Conservation (phyloP, 2,329 filamentous ascomycete species). For the Ophiostoma ulmi region DNA sequence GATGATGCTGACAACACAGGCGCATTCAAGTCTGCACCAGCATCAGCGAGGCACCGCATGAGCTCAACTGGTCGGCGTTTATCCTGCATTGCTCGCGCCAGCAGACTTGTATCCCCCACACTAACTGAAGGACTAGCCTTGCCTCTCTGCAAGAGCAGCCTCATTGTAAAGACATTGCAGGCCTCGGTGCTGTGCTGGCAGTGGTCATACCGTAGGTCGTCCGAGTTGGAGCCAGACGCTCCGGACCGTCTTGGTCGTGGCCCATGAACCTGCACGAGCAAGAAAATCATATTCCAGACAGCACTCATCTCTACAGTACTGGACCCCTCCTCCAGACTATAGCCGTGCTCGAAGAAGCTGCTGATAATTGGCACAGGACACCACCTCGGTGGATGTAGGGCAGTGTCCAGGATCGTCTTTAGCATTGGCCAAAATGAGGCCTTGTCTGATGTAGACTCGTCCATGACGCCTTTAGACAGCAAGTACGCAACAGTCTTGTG, state of each 20-base stretch:
- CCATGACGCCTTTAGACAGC: background rate
- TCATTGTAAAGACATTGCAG: constrained; percentile 19
- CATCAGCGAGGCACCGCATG: constrained; percentile 21
- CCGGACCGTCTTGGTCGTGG: background rate
- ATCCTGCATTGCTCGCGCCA: constrained; percentile 20
- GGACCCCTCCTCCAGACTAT: background rate
- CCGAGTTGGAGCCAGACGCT: background rate
- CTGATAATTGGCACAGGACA: constrained; percentile 22
- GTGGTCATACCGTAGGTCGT: constrained; percentile 22
- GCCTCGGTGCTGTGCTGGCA: constrained; percentile 22
- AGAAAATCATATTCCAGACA: constrained; percentile 17
- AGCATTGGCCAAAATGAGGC: constrained; percentile 21
- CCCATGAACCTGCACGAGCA: constrained; percentile 23
- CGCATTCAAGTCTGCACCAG: constrained; percentile 15
- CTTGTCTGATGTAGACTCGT: background rate
- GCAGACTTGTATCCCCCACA: background rate
- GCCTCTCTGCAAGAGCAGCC: constrained; percentile 18
- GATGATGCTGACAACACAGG: background rate
- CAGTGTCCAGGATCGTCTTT: constrained; percentile 10
- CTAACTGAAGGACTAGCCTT: constrained; percentile 15
- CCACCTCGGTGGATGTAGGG: constrained; percentile 22
- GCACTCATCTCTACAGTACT: background rate
- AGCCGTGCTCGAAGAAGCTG: constrained; percentile 16
- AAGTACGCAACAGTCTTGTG: background rate
- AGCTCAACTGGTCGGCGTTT: constrained; percentile 21